A percentile compares a stretch with the other conserved stretches of the same genome.
Evolutionary conservation across 192 early-diverging fungal genomes (phyloP).

Genomic region (Gaertneriomyces semiglobifer): DNA sequence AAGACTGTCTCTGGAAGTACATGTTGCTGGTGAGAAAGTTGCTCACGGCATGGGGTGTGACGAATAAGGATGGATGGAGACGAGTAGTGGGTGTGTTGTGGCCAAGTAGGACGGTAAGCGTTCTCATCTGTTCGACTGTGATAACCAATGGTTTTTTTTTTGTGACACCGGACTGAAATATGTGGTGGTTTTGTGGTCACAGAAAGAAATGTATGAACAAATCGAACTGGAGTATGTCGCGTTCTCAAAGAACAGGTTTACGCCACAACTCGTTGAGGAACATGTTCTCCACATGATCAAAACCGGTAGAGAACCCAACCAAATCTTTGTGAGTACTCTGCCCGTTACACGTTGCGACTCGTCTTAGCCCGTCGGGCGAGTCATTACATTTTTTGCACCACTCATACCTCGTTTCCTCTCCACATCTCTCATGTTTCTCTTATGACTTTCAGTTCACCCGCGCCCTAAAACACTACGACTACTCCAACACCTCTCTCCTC

Average conservation of each 20-base stretch:
- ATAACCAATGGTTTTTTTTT: too few species aligned
- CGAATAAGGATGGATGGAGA: conserved; percentile 34
- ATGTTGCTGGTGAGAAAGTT: conserved; percentile 36
- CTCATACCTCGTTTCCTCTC: not conserved
- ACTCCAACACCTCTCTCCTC: conserved; percentile 33
- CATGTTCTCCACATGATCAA: conserved; percentile 49
- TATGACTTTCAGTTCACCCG: conserved; percentile 24
- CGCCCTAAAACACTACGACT: conserved; percentile 34
- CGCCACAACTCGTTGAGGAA: conserved; percentile 38
- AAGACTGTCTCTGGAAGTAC: conserved; percentile 54
- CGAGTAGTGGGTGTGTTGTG: conserved; percentile 40
- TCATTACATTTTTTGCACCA: not conserved
- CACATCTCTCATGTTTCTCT: not conserved
- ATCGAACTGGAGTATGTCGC: conserved; percentile 52
- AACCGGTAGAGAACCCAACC: conserved; percentile 45
- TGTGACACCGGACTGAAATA: not conserved
- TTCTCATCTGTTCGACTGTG: not conserved
- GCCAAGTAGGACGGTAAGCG: conserved; percentile 40
- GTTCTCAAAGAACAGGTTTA: conserved; percentile 49
- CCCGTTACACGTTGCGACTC: not conserved
- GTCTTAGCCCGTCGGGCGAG: not conserved
- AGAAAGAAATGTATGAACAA: conserved; percentile 50
- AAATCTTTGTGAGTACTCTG: conserved; percentile 32
- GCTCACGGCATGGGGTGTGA: conserved; percentile 27
- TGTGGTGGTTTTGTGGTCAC: not conserved